Percentiles rank a stretch among this genome's conserved stretches.
Conservation (phyloP, 2,329 filamentous ascomycete species). For the Penicillium sp. region DNA sequence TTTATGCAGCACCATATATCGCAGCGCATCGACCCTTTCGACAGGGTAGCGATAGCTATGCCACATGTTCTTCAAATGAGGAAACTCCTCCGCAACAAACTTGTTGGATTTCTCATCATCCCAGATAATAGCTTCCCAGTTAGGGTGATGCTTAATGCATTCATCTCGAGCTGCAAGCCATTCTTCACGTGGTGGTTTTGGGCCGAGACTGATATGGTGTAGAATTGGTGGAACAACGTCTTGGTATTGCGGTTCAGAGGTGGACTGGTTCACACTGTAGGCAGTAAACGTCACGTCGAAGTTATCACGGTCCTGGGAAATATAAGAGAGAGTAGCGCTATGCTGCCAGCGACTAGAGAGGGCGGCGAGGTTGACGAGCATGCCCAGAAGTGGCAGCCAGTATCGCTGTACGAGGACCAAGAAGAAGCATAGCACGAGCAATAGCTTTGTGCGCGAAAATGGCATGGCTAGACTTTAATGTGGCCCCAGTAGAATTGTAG, state of each 20-base stretch:
- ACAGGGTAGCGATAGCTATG: constrained; percentile 18
- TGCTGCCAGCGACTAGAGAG: constrained; percentile 13
- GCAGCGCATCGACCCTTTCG: constrained; percentile 21
- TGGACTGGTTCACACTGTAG: constrained; percentile 11
- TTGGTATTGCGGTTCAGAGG: constrained; percentile 3
- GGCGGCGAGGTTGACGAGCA: constrained; percentile 7
- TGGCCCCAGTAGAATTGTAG: neutral
- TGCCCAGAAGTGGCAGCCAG: constrained; percentile 7
- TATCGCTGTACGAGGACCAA: constrained; percentile 6
- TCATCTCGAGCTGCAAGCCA: constrained; percentile 17
- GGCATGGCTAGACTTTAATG: neutral
- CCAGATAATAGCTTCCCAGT: constrained; percentile 19
- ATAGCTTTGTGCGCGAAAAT: neutral
- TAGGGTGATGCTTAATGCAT: constrained; percentile 16
- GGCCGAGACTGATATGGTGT: constrained; percentile 18
- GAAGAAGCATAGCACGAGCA: constrained; percentile 3
- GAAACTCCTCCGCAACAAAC: constrained; percentile 18
- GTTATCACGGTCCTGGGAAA: constrained; percentile 9
- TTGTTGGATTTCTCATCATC: constrained; percentile 13
- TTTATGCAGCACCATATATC: constrained; percentile 21
- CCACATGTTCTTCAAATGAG: constrained; percentile 18
- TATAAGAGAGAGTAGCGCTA: neutral
- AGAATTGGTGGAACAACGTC: constrained; percentile 14
- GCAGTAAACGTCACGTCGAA: constrained; percentile 13
- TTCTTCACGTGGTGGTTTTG: constrained; percentile 13